Conservation (phyloP, 306 rosid species). For the Vigna reflexopilosa region DNA sequence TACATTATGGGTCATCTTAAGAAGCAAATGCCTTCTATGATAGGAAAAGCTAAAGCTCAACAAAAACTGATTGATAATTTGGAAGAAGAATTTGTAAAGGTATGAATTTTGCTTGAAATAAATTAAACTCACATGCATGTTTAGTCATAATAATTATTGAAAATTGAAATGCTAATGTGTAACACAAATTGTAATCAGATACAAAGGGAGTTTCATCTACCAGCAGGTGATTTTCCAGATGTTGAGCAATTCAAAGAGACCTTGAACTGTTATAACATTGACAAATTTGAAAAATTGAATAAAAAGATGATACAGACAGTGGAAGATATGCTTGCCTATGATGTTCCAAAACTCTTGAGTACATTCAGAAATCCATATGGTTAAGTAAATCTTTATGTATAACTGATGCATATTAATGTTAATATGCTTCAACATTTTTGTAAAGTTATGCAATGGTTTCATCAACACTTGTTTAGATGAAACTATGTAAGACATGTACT, state of each 20-base stretch:
- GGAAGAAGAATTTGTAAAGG: constrained; percentile 83
- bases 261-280: constrained; percentile 70
- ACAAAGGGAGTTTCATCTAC: constrained; percentile 85
- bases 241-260: constrained; percentile 73
- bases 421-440: constrained; percentile 5
- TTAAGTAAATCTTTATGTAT: constrained; percentile 22
- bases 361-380: constrained; percentile 84
- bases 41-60: constrained; percentile 89
- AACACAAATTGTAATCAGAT: constrained; percentile 55
- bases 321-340: constrained; percentile 94
- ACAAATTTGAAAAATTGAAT: constrained; percentile 87
- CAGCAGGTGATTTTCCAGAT: constrained; percentile 91
- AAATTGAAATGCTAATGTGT: not conserved
- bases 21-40: constrained; percentile 89
- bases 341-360: constrained; percentile 84
- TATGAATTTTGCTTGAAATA: constrained; percentile 35
- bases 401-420: not conserved
- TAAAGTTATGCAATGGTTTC: not conserved
- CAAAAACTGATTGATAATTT: constrained; percentile 77
- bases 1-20: constrained; percentile 86
- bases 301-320: constrained; percentile 78
- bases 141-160: not conserved
- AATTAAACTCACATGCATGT: not conserved
- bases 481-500: too few species aligned
- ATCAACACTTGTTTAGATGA: not conserved